Percentiles rank a stretch among this genome's conserved stretches.
Evolutionary conservation across 2,329 filamentous ascomycete species (phyloP).

Genomic region (Blumeria hordei): DNA sequence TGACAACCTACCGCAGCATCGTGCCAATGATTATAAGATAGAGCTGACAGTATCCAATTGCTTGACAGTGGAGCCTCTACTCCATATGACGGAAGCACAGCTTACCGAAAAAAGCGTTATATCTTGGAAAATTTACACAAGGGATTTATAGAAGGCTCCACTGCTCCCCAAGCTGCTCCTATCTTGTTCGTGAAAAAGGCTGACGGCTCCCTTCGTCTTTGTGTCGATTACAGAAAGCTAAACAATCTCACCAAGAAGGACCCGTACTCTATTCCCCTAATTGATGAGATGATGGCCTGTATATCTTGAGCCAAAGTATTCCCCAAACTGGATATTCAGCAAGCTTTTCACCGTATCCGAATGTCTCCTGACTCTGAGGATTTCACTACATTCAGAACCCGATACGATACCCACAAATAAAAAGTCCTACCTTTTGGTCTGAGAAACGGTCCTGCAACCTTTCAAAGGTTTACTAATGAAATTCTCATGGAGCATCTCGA

Average conservation of each 20-base stretch:
- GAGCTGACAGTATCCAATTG: neutral
- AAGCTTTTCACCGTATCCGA: slow-evolving; percentile 1
- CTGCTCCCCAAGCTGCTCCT: neutral
- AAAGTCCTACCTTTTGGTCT: neutral
- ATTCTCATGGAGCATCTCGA: neutral
- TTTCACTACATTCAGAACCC: neutral
- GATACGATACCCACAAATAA: neutral
- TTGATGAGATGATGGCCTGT: neutral
- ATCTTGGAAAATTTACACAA: neutral
- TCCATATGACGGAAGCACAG: neutral
- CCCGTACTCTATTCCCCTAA: neutral
- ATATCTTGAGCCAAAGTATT: neutral
- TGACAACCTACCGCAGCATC: neutral
- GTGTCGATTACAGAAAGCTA: neutral
- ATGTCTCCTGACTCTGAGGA: neutral
- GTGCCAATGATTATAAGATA: neutral
- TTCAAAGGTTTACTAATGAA: neutral
- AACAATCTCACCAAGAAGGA: neutral
- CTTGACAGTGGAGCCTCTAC: neutral
- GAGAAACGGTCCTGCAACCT: slow-evolving; percentile 1
- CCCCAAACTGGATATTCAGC: neutral
- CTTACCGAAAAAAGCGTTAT: neutral
- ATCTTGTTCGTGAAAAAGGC: neutral
- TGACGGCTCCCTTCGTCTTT: neutral
- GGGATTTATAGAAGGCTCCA: neutral